Conservation (phyloP, 2,329 filamentous ascomycete genomes). For the Fusarium scirpi region DNA sequence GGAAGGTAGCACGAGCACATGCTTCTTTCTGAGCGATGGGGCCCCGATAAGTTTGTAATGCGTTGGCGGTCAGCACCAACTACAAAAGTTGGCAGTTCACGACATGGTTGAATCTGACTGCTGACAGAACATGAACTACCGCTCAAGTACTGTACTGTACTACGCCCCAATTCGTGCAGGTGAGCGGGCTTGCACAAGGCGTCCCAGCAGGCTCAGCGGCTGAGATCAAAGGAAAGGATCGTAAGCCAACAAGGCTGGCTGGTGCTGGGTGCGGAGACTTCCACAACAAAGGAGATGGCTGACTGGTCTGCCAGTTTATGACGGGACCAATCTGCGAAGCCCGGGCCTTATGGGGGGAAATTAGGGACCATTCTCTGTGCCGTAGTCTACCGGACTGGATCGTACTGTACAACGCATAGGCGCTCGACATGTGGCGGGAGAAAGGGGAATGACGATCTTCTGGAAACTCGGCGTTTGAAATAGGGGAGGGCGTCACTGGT, state of each 20-base stretch:
- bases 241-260: constrained; percentile 40
- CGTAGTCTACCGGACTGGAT: background rate
- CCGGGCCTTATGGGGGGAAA: constrained; percentile 34
- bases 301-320: constrained; percentile 23
- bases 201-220: constrained; percentile 40
- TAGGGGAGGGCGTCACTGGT: constrained; percentile 19
- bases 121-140: constrained; percentile 17
- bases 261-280: constrained; percentile 36
- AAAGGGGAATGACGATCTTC: constrained; percentile 37
- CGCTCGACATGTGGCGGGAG: constrained; percentile 18
- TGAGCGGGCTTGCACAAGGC: constrained; percentile 40
- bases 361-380: constrained; percentile 32
- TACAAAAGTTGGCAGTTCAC: constrained; percentile 13
- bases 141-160: constrained; percentile 2
- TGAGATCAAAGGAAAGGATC: constrained; percentile 43
- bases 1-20: constrained; percentile 17
- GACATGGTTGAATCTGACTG: constrained; percentile 44
- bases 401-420: constrained; percentile 27
- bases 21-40: background rate
- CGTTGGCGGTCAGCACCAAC: constrained; percentile 39
- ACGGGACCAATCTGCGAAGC: constrained; percentile 28
- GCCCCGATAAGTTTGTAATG: constrained; percentile 8
- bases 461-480: constrained; percentile 16
- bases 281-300: constrained; percentile 23
- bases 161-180: constrained; percentile 32